A percentile compares a stretch with the other conserved stretches of the same genome.
Conservation (phyloP, 768 basidiomycete species). For the Pleurotus salmoneostramineus region DNA sequence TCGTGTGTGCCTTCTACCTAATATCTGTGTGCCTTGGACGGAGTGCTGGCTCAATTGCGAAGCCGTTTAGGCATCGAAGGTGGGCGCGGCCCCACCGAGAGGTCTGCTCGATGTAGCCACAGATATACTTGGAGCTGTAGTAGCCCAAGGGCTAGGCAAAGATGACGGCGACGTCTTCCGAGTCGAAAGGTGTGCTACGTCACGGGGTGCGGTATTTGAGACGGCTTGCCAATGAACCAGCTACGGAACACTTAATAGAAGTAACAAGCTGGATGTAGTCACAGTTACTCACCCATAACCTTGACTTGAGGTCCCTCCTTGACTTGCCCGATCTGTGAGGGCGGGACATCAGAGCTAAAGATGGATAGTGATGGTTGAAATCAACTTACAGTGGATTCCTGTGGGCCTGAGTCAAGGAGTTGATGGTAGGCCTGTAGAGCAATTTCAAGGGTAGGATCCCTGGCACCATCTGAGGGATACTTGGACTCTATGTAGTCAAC, state of each 20-base stretch:
- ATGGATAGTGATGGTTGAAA: neutral
- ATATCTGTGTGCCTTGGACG: no score
- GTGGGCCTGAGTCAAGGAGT: neutral
- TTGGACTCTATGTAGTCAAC: constrained; percentile 25
- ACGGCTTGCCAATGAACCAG: neutral
- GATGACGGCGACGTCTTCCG: no score
- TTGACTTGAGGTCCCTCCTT: neutral
- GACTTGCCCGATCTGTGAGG: neutral
- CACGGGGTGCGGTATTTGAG: neutral
- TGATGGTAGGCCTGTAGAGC: constrained; percentile 1
- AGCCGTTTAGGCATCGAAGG: no score
- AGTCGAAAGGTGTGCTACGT: no score
- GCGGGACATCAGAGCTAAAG: no score
- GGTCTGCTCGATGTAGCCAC: no score
- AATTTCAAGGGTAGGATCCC: constrained; percentile 19
- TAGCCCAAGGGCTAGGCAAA: no score
- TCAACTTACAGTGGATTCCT: neutral
- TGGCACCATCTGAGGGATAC: constrained; percentile 15
- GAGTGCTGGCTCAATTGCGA: no score
- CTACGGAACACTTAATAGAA: neutral
- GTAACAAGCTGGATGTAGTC: neutral
- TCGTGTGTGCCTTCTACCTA: no score
- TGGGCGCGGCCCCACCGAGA: no score
- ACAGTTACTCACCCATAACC: neutral
- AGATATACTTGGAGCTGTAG: no score